These are phyloP conservation scores for Bryoglossum gracile DNA, from an alignment of 495 filamentous ascomycete genomes.

Conservation along the genomic window DNA sequence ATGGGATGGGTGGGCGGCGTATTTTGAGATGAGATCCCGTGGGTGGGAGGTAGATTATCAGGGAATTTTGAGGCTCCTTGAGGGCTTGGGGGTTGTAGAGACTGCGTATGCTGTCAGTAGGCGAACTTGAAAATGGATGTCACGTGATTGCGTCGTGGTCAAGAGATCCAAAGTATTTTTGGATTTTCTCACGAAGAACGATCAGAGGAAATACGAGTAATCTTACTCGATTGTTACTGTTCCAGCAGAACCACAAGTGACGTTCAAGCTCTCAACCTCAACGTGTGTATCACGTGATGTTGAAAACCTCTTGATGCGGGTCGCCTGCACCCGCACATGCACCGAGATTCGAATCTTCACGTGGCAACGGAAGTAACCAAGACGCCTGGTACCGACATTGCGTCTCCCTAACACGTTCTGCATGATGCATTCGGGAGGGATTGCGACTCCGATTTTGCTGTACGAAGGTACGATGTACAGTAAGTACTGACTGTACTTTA, in stretches of 20 bases:
- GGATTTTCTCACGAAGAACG: too few relatives aligned
- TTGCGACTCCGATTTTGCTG: too few relatives aligned
- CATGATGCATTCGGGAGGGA: too few relatives aligned
- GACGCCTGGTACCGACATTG: too few relatives aligned
- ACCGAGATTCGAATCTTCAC: too few relatives aligned
- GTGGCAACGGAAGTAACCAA: too few relatives aligned
- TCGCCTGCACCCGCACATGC: too few relatives aligned
- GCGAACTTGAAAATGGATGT: too few relatives aligned
- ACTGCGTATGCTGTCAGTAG: constrained; percentile 7
- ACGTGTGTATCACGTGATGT: constrained; percentile 10
- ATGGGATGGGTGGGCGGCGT: constrained; percentile 9
- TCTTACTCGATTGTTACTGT: constrained; percentile 20
- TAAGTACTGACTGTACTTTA: too few relatives aligned
- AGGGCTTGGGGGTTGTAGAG: constrained; percentile 16
- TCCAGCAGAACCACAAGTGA: constrained; percentile 19
- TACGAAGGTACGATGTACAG: too few relatives aligned
- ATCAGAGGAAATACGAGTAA: neutral
- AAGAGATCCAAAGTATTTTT: neutral
- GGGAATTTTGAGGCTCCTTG: constrained; percentile 1
- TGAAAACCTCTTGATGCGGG: constrained; percentile 1
- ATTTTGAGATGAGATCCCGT: constrained; percentile 8
- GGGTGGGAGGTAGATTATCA: constrained; percentile 22
- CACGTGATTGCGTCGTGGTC: too few relatives aligned
- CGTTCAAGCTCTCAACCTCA: constrained; percentile 3
- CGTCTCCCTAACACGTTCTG: neutral